A percentile compares a stretch with the other conserved stretches of the same genome.
Evolutionary conservation across 257 asterid species (phyloP).

Genomic region (Ilex asprella): DNA sequence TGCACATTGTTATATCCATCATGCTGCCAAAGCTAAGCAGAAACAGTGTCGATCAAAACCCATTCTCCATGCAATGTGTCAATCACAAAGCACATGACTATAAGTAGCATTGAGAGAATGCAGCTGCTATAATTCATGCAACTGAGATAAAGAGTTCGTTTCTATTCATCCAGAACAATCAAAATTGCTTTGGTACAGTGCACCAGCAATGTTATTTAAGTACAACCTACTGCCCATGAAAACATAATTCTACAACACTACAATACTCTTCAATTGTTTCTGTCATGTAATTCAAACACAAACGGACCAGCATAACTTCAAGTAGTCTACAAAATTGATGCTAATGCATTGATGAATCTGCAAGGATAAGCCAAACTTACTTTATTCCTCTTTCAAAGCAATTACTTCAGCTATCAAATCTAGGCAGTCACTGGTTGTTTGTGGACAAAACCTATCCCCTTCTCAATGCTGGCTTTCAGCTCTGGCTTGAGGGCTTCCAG

Average conservation of each 20-base stretch:
- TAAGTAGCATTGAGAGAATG: no score
- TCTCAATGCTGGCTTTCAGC: constrained; percentile 74
- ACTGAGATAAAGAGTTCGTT: no score
- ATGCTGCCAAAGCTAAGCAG: no score
- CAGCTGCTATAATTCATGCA: no score
- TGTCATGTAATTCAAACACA: constrained; percentile 15
- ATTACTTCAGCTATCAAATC: constrained; percentile 12
- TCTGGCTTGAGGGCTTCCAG: constrained; percentile 79
- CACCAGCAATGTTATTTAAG: constrained; percentile 18
- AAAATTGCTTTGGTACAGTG: constrained; percentile 10
- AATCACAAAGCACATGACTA: no score
- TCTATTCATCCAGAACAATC: not conserved
- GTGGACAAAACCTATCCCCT: constrained; percentile 56
- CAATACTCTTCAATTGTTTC: constrained; percentile 24
- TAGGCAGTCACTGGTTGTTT: constrained; percentile 63
- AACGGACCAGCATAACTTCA: not conserved
- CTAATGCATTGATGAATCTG: constrained; percentile 11
- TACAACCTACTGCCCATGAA: constrained; percentile 14
- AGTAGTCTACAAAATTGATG: constrained; percentile 49
- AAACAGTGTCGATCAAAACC: no score
- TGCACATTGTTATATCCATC: no score
- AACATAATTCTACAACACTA: constrained; percentile 30
- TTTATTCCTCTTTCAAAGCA: constrained; percentile 24
- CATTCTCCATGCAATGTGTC: no score
- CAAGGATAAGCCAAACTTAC: constrained; percentile 15